Evolutionary conservation across 1,284 basidiomycete genomes (phyloP).

Genomic region (Trichosporon coremiiforme): DNA sequence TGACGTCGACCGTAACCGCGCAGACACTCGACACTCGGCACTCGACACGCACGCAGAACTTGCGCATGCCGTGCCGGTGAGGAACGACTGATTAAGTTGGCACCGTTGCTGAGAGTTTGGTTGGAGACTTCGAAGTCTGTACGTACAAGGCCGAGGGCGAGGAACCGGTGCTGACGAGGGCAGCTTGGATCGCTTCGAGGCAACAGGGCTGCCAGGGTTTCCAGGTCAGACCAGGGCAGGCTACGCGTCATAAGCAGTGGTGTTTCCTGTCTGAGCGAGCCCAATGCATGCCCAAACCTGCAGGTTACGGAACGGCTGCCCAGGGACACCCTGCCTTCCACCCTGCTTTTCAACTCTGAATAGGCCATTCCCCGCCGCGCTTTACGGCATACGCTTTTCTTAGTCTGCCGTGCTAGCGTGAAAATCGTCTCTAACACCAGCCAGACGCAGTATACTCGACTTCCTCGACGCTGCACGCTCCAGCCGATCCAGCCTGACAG

Average conservation of each 20-base stretch:
- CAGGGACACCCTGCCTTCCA: not conserved
- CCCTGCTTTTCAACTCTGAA: constrained; percentile 7
- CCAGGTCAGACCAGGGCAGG: not conserved
- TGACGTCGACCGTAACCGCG: not conserved
- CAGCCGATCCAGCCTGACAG: not conserved
- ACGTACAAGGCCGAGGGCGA: constrained; percentile 7
- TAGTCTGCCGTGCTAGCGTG: constrained; percentile 1
- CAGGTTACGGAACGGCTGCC: not conserved
- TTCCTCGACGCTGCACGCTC: not conserved
- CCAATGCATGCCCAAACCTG: not conserved
- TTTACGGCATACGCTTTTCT: not conserved
- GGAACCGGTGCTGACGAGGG: constrained; percentile 4
- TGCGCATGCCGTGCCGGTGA: not conserved
- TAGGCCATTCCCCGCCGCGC: not conserved
- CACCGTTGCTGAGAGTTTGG: not conserved
- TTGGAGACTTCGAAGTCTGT: not conserved
- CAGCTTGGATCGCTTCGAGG: not conserved
- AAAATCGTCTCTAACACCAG: constrained; percentile 5
- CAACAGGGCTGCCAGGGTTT: not conserved
- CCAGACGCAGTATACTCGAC: not conserved
- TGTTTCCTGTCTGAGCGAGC: constrained; percentile 11
- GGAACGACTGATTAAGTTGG: not conserved
- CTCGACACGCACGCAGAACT: not conserved
- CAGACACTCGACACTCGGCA: not conserved
- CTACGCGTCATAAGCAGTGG: constrained; percentile 6